Conservation (phyloP, 2,329 filamentous ascomycete genomes). For the Aschersonia sp. region DNA sequence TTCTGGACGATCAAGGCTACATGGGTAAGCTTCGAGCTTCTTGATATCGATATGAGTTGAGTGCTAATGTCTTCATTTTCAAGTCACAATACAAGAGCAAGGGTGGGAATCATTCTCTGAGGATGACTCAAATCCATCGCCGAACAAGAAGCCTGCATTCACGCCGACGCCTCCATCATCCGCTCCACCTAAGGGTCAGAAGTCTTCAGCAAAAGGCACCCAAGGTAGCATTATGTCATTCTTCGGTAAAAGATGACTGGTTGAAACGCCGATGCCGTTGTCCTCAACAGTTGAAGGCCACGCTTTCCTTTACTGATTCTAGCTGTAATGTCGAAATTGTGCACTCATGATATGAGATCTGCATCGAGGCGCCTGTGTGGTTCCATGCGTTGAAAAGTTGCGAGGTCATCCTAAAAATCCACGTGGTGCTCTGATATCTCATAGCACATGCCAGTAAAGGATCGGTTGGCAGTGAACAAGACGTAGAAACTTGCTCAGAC, state of each 20-base stretch:
- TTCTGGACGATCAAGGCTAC: constrained; percentile 81
- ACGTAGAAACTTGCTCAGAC: too few species aligned
- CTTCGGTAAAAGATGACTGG: constrained; percentile 60
- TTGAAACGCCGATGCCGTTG: neutral
- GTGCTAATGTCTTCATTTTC: constrained; percentile 1
- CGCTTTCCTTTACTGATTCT: too few species aligned
- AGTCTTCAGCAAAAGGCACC: constrained; percentile 38
- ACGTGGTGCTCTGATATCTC: too few species aligned
- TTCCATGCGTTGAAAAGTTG: too few species aligned
- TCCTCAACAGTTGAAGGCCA: too few species aligned
- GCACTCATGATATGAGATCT: too few species aligned
- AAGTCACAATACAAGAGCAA: constrained; percentile 73
- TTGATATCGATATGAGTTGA: too few species aligned
- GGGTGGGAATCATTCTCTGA: constrained; percentile 92
- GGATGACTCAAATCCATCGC: constrained; percentile 50
- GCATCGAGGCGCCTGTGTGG: too few species aligned
- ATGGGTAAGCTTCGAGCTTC: constrained; percentile 44
- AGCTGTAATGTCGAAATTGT: too few species aligned
- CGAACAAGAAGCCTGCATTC: constrained; percentile 37
- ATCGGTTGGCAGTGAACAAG: too few species aligned
- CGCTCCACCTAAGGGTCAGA: constrained; percentile 34
- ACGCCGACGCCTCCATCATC: constrained; percentile 29
- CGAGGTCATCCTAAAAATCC: too few species aligned
- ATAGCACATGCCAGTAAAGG: too few species aligned
- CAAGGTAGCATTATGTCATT: constrained; percentile 88